Evolutionary conservation across 345 rosid species (phyloP), one percentile per base, ranked within the genome.

Genomic region (Citrus australasica): DNA sequence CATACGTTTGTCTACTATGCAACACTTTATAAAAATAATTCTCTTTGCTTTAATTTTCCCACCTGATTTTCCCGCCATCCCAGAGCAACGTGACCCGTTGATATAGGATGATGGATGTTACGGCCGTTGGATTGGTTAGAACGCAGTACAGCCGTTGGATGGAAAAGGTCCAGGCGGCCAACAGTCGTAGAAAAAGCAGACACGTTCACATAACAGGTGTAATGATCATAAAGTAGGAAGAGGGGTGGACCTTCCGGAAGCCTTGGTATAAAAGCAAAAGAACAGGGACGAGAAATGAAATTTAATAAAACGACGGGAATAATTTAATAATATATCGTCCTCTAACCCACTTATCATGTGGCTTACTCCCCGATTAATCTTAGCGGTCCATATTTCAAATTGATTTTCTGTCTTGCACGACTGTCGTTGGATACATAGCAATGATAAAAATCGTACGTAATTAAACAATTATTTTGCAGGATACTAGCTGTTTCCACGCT

Each of bases 1-100:
- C 70, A 19, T 30, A 48, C 28, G 30, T 22, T 28, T 75, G 68
- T 28, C 67, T 62, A 19, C 42, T 11, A 42, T 11, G 6, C 0
- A 61, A 17, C n/a, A 74, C 61, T 69, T 42, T 69, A 38, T n/a
- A 17, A 40, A n/a, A 73, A 73, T 56, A 46, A 46, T 46, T 46
- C 17, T 17, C 21, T 5, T 16, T 17, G 9, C 74, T 24, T 64
- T 55, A 16, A 60, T 68, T 37, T 82, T 84, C 82, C 83, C 85
- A 73, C 81, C 73, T 32, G 64, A 82, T 11, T 84, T 87, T 85
- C 90, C 88, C 90, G 90, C 90, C 87, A 80, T 53, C 67, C 14
- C 6, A 6, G 60, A 69, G 64, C 33, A 75, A 59, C 58, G 19
- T n/a, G 48, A 69, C 7, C 85, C 85, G 79, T 82, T 30, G 51